Conservation (phyloP, 805 yeast species). For the Suhomyces emberorum region DNA sequence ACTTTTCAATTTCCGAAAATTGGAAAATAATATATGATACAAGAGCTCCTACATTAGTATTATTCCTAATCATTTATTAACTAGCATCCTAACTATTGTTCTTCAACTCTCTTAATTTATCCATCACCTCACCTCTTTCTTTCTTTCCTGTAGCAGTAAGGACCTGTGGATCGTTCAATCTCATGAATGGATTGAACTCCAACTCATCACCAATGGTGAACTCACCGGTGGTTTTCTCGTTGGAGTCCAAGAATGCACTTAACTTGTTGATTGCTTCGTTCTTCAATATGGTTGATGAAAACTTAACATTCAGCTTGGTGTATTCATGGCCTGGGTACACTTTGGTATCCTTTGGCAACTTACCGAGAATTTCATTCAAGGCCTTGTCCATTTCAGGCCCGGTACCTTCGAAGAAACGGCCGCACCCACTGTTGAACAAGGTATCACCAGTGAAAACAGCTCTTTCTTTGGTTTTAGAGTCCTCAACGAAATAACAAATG, state of each 20-base stretch:
- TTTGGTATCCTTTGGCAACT: constrained; percentile 63
- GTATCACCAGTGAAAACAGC: constrained; percentile 97
- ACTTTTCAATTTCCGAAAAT: no score
- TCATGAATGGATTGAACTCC: constrained; percentile 85
- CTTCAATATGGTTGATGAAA: constrained; percentile 63
- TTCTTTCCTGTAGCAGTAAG: constrained; percentile 53
- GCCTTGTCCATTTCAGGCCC: constrained; percentile 77
- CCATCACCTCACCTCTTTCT: constrained; percentile 61
- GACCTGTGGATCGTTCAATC: constrained; percentile 62
- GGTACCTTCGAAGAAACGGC: constrained; percentile 91
- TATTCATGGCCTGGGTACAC: constrained; percentile 97
- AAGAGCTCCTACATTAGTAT: no score
- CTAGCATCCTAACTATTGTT: constrained; percentile 47
- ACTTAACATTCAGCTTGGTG: constrained; percentile 75
- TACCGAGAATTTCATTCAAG: constrained; percentile 55
- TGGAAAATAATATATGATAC: no score
- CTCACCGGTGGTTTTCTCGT: constrained; percentile 79
- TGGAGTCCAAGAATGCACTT: constrained; percentile 44
- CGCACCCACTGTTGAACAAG: constrained; percentile 90
- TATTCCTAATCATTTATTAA: no score
- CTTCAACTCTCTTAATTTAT: constrained; percentile 69
- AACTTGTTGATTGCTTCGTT: constrained; percentile 54
- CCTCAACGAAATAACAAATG: constrained; percentile 78
- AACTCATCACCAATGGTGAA: constrained; percentile 85
- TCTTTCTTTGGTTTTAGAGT: constrained; percentile 55